Base-by-base conservation (phyloP, 129 eudicot genomes). In the Solidago caesia region DNA sequence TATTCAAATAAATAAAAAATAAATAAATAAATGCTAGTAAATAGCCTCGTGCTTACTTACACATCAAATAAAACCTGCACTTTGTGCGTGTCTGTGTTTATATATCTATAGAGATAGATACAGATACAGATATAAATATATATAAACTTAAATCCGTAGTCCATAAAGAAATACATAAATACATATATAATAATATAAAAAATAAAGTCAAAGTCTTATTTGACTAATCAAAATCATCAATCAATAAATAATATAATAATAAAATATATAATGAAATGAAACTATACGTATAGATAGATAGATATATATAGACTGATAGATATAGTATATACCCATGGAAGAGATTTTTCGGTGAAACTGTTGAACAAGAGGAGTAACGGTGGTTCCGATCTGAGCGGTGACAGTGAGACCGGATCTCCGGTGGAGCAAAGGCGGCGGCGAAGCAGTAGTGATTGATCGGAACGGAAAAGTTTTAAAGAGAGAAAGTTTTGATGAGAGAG, bases 291-390 rank as follows among this genome's bases (percentile, higher is more conserved):
- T 2, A 47, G 2, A 43, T 43, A 6, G 12, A 57, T 27, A 59
- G 55, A 45, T 4, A 8, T 21, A 21, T 21, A 21, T 21, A 21
- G 21, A 21, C 21, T 21, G 21, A 21, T 21, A 21, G 27, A 56
- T 56, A 56, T 15, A 56, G 61, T 68, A 4, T 59, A 70, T 87
- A 90, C 96, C 96, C 91, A 85, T 90, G 75, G 91, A 76, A 27
- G 91, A 76, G 82, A 84, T 77, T 61, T 77, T 85, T 25, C 85
- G 84, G 5, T 83, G 86, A 33, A 87, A 83, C 5, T 71, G 87
- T 71, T 85, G 85, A 66, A 82, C 15, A 9, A 77, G 77, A 59
- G 92, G 85, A 75, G 84, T 7, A 41, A 64, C 72, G 42, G 75
- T 6, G 42, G 72, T n/a, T 45, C 87, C 76, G 82, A 86, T 82